These are phyloP conservation scores for Pleurotus djamor DNA, from an alignment of 768 basidiomycete genomes.

Conservation along the genomic window DNA sequence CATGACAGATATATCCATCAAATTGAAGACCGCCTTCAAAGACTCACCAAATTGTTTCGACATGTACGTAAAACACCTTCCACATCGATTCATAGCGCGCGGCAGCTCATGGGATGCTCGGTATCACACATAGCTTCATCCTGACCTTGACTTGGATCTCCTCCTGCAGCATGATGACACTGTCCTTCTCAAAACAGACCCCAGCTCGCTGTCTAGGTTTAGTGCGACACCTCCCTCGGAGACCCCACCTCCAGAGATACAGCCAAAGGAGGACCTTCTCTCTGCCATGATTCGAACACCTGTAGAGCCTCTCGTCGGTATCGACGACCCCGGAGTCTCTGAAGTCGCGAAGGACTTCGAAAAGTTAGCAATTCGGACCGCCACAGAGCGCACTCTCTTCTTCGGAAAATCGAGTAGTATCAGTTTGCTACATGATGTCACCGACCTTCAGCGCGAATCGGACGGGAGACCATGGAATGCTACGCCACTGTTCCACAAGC, in stretches of 20 bases:
- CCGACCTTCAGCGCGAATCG: conserved; percentile 55
- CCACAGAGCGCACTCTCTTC: conserved; percentile 19
- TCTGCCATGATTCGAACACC: background rate
- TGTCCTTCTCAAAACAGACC: background rate
- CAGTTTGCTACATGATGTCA: conserved; percentile 51
- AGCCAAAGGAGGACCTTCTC: background rate
- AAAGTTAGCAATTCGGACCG: conserved; percentile 15
- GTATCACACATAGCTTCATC: conserved; percentile 35
- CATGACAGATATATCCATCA: background rate
- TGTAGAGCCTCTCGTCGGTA: conserved; percentile 22
- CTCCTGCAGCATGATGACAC: conserved; percentile 9
- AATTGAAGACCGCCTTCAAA: background rate
- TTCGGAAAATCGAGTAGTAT: conserved; percentile 53
- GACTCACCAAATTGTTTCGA: background rate
- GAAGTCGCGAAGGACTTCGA: conserved; percentile 32
- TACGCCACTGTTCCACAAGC: conserved; percentile 7
- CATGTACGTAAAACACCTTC: background rate
- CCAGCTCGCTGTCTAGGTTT: background rate
- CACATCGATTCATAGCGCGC: conserved; percentile 28
- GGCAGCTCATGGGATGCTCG: background rate
- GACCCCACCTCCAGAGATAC: background rate
- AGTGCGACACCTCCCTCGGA: background rate
- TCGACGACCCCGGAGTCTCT: conserved; percentile 21
- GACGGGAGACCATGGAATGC: conserved; percentile 27
- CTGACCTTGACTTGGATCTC: conserved; percentile 53